phyloP scores from a whole-genome alignment of 2,329 filamentous ascomycete species.

The Microascus cirrosus region DNA sequence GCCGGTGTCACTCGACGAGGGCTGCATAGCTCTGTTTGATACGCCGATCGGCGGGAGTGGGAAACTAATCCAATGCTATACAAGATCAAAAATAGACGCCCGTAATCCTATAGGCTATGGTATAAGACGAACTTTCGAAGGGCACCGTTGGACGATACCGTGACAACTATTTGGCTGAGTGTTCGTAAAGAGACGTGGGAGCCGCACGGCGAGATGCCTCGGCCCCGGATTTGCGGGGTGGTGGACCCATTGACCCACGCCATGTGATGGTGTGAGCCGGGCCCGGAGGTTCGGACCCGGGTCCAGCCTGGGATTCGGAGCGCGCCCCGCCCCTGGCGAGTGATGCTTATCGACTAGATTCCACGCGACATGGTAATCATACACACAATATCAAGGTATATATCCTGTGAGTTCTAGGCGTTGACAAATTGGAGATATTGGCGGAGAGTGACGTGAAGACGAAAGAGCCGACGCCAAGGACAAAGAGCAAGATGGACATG shows the following conservation, averaged over 20 bases:
- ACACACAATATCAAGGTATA: no score
- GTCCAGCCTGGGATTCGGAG: background rate
- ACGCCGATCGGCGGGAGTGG: background rate
- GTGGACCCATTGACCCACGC: background rate
- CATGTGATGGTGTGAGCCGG: background rate
- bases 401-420: no score
- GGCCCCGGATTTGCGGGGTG: background rate
- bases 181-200: background rate
- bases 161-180: background rate
- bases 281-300: background rate
- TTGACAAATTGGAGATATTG: conserved; percentile 34
- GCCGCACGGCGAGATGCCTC: background rate
- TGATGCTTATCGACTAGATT: no score
- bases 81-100: no score
- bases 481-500: conserved; percentile 26
- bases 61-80: background rate
- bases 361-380: conserved; percentile 17
- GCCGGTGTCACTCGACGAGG: conserved; percentile 9
- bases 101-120: background rate
- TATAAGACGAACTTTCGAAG: no score
- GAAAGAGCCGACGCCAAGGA: conserved; percentile 29
- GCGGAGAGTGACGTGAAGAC: conserved; percentile 33
- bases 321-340: no score
- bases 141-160: background rate
- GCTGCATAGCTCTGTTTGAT: background rate